Evolutionary conservation across 2,329 filamentous ascomycete genomes (phyloP).

Genomic region (Venturia pyrina): DNA sequence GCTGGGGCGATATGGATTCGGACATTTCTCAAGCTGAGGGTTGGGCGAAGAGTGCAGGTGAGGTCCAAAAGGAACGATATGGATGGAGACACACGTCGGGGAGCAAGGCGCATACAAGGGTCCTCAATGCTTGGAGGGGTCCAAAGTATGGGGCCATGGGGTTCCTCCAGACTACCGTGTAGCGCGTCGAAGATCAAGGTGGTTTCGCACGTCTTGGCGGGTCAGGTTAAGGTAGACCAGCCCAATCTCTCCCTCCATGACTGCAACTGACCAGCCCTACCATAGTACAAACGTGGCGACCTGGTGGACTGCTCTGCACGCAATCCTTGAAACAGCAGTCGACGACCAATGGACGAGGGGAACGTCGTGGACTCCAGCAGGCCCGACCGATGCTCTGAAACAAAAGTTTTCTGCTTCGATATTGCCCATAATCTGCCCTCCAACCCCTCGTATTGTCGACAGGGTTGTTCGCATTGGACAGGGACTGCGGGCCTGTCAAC

Average conservation of each 20-base stretch:
- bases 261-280: slow-evolving; percentile 1
- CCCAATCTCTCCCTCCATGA: neutral
- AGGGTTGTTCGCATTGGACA: neutral
- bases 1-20: neutral
- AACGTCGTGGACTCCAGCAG: neutral
- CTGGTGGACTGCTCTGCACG: neutral
- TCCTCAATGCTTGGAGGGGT: neutral
- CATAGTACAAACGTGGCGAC: neutral
- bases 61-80: neutral
- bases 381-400: neutral
- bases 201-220: neutral
- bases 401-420: neutral
- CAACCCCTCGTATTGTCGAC: neutral
- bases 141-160: slow-evolving; percentile 3
- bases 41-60: neutral
- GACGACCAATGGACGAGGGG: neutral
- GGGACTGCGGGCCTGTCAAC: neutral
- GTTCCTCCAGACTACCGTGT: neutral
- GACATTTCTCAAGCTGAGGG: neutral
- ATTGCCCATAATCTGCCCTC: neutral
- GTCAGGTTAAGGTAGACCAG: neutral
- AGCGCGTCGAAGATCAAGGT: neutral
- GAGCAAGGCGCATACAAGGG: neutral
- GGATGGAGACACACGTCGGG: neutral
- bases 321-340: neutral